Evolutionary conservation across 345 rosid genomes (phyloP).

Genomic region (Sisymbrium irio): DNA sequence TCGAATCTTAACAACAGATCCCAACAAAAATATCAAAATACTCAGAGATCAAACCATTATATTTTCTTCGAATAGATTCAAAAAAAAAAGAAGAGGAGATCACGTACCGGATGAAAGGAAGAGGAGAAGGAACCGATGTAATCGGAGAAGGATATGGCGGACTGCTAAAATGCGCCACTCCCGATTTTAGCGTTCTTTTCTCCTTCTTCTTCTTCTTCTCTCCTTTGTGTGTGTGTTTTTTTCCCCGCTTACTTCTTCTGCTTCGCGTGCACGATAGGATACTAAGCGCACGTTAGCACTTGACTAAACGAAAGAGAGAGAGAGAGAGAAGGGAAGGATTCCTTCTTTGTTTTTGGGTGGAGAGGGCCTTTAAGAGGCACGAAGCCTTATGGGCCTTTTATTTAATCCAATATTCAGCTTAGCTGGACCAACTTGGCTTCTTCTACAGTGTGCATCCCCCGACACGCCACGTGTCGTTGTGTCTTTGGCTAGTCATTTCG

Average conservation of each 20-base stretch:
- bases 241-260: background rate
- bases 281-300: conserved; percentile 29
- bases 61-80: conserved; percentile 4
- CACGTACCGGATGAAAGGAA: conserved; percentile 22
- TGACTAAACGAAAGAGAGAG: background rate
- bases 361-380: conserved; percentile 8
- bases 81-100: background rate
- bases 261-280: conserved; percentile 36
- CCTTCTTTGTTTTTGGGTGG: background rate
- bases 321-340: background rate
- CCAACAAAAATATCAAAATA: background rate
- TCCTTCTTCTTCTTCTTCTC: background rate
- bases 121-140: conserved; percentile 4
- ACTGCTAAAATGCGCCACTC: conserved; percentile 35
- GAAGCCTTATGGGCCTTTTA: conserved; percentile 32
- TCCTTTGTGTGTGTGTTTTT: background rate
- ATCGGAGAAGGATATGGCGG: conserved; percentile 31
- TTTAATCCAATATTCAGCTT: background rate
- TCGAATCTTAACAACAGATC: conserved; percentile 22
- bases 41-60: conserved; percentile 14
- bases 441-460: background rate
- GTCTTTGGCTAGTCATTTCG: background rate
- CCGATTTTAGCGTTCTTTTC: conserved; percentile 22
- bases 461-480: background rate
- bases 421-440: conserved; percentile 9